Conservation (phyloP, 495 filamentous ascomycete species). For the Aspergillus bertholletiae region DNA sequence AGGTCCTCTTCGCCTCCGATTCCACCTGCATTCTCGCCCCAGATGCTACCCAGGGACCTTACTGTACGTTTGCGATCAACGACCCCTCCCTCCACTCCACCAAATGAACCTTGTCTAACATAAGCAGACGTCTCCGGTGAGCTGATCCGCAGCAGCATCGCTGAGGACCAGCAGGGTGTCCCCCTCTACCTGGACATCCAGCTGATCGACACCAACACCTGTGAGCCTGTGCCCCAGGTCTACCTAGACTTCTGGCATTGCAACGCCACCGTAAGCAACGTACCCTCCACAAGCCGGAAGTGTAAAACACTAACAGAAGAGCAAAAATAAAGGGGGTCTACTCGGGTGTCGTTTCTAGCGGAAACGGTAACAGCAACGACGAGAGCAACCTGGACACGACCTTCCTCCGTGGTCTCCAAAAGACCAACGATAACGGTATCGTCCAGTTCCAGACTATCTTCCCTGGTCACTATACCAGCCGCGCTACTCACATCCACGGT, state of each 20-base stretch:
- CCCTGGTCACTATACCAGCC: slow-evolving; percentile 53
- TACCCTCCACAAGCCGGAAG: slow-evolving; percentile 13
- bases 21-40: slow-evolving; percentile 55
- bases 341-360: slow-evolving; percentile 48
- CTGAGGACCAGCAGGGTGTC: slow-evolving; percentile 54
- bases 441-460: slow-evolving; percentile 50
- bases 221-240: slow-evolving; percentile 48
- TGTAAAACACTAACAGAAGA: not conserved
- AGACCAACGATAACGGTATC: slow-evolving; percentile 47
- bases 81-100: not conserved
- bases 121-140: slow-evolving; percentile 41
- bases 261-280: slow-evolving; percentile 33
- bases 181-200: slow-evolving; percentile 57
- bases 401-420: slow-evolving; percentile 52
- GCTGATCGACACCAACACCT: slow-evolving; percentile 56
- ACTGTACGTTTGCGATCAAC: slow-evolving; percentile 27
- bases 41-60: slow-evolving; percentile 55
- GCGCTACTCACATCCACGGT: slow-evolving; percentile 39
- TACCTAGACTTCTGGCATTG: slow-evolving; percentile 62
- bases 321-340: slow-evolving; percentile 47
- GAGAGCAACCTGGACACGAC: slow-evolving; percentile 43
- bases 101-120: slow-evolving; percentile 5
- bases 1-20: slow-evolving; percentile 49
- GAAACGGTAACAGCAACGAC: slow-evolving; percentile 47
- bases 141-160: slow-evolving; percentile 52